These are phyloP conservation scores for Phytopythium litorale DNA, from an alignment of 352 stramenopile species.

Conservation along the genomic window DNA sequence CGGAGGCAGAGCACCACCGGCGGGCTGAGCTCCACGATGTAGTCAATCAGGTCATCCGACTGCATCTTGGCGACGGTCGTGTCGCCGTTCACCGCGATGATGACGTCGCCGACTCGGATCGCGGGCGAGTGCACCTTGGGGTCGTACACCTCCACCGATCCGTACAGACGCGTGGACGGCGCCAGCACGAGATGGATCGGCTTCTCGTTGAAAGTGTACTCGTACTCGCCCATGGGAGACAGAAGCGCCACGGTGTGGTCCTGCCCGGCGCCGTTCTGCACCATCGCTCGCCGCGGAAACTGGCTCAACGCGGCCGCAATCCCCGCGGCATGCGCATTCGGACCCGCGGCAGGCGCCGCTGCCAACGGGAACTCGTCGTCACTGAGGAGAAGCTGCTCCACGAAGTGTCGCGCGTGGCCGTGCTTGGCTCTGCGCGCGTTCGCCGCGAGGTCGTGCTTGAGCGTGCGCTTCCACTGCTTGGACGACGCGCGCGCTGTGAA, in stretches of 20 bases:
- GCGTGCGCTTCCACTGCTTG: constrained; percentile 58
- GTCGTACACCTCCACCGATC: constrained; percentile 71
- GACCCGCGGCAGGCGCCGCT: background rate
- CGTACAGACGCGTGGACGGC: constrained; percentile 70
- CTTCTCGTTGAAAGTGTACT: constrained; percentile 44
- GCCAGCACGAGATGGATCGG: constrained; percentile 50
- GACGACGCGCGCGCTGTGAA: constrained; percentile 51
- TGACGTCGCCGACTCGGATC: constrained; percentile 59
- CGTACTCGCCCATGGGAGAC: constrained; percentile 56
- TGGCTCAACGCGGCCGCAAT: constrained; percentile 1
- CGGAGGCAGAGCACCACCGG: constrained; percentile 51
- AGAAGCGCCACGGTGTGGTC: constrained; percentile 13
- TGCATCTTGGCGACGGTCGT: constrained; percentile 34
- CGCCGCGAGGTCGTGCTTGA: constrained; percentile 49
- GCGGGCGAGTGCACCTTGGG: constrained; percentile 34
- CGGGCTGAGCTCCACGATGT: constrained; percentile 37
- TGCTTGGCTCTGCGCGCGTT: constrained; percentile 27
- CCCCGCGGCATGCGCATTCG: background rate
- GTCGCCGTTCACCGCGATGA: constrained; percentile 65
- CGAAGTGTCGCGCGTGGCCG: constrained; percentile 16
- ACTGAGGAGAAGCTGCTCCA: constrained; percentile 19
- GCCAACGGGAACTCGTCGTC: constrained; percentile 1
- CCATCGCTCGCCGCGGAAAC: background rate
- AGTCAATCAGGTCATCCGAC: constrained; percentile 57
- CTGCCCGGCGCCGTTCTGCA: background rate